Conservation (phyloP, 225 moss, liverwort and hornwort genomes). For the Physcomitrellopsis africana region DNA sequence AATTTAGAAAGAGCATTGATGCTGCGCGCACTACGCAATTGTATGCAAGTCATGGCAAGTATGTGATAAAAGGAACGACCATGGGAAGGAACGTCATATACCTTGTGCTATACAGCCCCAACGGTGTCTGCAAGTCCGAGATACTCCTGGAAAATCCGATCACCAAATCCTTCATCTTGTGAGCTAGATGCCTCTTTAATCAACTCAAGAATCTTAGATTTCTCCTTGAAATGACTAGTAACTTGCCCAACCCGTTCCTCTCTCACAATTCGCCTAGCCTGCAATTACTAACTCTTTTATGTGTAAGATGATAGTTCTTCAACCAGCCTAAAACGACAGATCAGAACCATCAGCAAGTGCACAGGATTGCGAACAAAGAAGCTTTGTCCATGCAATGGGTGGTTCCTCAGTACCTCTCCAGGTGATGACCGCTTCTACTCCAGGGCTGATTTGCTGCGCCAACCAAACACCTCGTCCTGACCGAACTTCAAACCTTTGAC, state of each 20-base stretch:
- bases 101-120: conserved; percentile 25
- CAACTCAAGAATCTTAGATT: conserved; percentile 18
- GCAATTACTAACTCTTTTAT: background rate
- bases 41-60: too few relatives aligned
- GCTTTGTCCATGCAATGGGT: background rate
- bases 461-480: conserved; percentile 24
- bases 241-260: conserved; percentile 27
- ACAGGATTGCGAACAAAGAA: background rate
- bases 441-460: conserved; percentile 16
- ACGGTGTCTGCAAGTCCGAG: conserved; percentile 24
- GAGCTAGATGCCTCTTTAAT: conserved; percentile 14
- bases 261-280: conserved; percentile 26
- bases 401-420: conserved; percentile 23
- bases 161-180: conserved; percentile 19
- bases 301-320: background rate
- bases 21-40: background rate
- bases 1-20: background rate
- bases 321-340: background rate
- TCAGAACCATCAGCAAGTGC: background rate
- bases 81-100: background rate
- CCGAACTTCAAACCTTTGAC: background rate
- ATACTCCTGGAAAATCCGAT: conserved; percentile 27
- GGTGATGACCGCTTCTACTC: conserved; percentile 30
- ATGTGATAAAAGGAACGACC: too few relatives aligned
- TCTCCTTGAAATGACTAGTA: conserved; percentile 14